A percentile compares a stretch with the other conserved stretches of the same genome.
These are phyloP conservation scores for Wallemia ichthyophaga DNA, from an alignment of 1,284 basidiomycete genomes.

Conservation along the genomic window DNA sequence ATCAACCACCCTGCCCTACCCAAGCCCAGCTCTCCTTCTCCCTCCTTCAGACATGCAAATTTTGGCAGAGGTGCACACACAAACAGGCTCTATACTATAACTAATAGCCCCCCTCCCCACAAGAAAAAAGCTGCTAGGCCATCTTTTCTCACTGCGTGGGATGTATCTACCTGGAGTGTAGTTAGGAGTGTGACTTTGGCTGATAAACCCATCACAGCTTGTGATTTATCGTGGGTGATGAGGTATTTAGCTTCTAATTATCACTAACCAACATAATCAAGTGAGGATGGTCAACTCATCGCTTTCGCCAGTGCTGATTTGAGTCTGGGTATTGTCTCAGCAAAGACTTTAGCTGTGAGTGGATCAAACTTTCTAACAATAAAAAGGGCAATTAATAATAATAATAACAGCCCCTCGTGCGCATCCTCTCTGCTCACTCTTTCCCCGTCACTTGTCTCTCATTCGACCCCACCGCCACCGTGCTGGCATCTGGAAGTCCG, in stretches of 20 bases:
- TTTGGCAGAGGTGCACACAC: neutral
- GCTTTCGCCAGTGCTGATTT: neutral
- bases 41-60: neutral
- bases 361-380: neutral
- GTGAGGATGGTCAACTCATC: neutral
- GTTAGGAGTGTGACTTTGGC: neutral
- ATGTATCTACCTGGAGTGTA: neutral
- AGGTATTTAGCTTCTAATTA: neutral
- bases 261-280: too few species aligned
- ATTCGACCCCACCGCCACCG: conserved; percentile 49
- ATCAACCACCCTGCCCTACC: too few species aligned
- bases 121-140: neutral
- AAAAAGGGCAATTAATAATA: too few species aligned
- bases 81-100: neutral
- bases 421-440: conserved; percentile 75
- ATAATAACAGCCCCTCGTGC: conserved; percentile 39
- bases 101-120: neutral
- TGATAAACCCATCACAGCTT: neutral
- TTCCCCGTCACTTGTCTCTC: conserved; percentile 70
- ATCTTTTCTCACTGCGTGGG: neutral
- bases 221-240: conserved; percentile 1
- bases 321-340: neutral
- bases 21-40: too few species aligned
- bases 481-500: conserved; percentile 74
- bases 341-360: neutral